These are phyloP conservation scores for Pyrenula massariospora DNA, from an alignment of 495 filamentous ascomycete genomes.

Conservation along the genomic window DNA sequence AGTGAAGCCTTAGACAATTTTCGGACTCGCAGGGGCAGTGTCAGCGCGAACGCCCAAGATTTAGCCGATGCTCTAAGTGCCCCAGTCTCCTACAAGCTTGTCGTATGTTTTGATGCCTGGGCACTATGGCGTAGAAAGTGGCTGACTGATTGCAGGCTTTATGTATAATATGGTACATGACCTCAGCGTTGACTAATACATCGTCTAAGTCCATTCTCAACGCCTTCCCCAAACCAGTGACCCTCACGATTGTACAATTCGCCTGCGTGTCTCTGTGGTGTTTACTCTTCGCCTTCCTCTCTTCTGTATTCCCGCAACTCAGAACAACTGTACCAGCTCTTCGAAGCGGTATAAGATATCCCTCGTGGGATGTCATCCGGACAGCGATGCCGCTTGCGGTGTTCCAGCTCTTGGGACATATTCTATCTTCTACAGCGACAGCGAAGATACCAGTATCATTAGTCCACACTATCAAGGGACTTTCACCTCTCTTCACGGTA, in stretches of 20 bases:
- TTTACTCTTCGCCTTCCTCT: conserved; percentile 60
- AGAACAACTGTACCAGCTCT: conserved; percentile 63
- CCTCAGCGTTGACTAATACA: conserved; percentile 90
- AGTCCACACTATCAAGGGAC: conserved; percentile 98
- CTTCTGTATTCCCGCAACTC: conserved; percentile 54
- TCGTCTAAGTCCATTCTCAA: conserved; percentile 97
- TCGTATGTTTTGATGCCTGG: conserved; percentile 45
- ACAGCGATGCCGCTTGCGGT: conserved; percentile 81
- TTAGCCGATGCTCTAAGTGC: conserved; percentile 83
- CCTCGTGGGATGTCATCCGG: conserved; percentile 69
- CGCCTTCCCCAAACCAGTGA: conserved; percentile 82
- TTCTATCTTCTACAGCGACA: conserved; percentile 85
- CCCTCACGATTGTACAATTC: conserved; percentile 91
- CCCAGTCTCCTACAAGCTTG: conserved; percentile 74
- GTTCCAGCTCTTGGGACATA: conserved; percentile 90
- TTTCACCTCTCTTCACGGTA: conserved; percentile 93
- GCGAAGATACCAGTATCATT: conserved; percentile 90
- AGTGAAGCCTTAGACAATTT: conserved; percentile 76
- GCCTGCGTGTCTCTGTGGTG: conserved; percentile 87
- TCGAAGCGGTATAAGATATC: conserved; percentile 68
- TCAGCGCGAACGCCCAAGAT: conserved; percentile 87
- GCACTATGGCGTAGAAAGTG: not conserved
- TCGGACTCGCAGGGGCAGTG: conserved; percentile 62
- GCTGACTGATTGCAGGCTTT: conserved; percentile 43
- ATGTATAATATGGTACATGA: conserved; percentile 84